Base-by-base conservation (phyloP, 306 rosid genomes). In the Pueraria montana region DNA sequence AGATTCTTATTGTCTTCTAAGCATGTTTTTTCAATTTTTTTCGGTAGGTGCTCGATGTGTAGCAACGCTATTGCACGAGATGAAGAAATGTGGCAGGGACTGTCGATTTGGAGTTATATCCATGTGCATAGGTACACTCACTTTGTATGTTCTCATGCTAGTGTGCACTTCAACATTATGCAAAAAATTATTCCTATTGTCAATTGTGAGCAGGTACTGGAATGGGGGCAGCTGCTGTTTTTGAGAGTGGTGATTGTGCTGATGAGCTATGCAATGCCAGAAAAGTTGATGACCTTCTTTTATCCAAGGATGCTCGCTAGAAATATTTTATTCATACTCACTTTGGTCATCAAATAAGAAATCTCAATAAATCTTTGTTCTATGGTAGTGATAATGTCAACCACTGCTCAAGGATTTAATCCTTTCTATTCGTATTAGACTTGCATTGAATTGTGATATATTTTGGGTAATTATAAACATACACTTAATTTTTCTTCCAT, bases 201-300 rank as follows among this genome's bases (percentile, higher is more conserved):
- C 26, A 21, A 42, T 43, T 63, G 75, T 86, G 90, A 81, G 71
- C 87, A 94, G 98, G 98, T 77, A 91, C 99, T 4, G 99, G 99
- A 81, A 92, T 95, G 98, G 98, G 99, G 24, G 98, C 99, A 69
- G 99, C 98, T 8, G 99, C 99, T 26, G 98, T 95, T 76, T 92
- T 95, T 62, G 99, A 95, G 92, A 87, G 92, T 79, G 99, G 93
- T 23, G 94, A 87, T 58, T 36, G 77, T 6, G 86, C 82, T 8
- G 99, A 93, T 75, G 96, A 91, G 76, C 95, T 95, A 20, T 38
- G 91, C 91, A 91, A 95, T 70, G 97, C 94, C 10, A 87, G 91
- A 7, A 87, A 52, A 84, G 91, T 80, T 10, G 89, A 77, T 24
- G 52, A 79, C 80, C 89, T 72, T 63, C 78, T 80, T 1, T 68